These are phyloP conservation scores for Astraeus odoratus DNA, from an alignment of 768 basidiomycete genomes.

Conservation along the genomic window DNA sequence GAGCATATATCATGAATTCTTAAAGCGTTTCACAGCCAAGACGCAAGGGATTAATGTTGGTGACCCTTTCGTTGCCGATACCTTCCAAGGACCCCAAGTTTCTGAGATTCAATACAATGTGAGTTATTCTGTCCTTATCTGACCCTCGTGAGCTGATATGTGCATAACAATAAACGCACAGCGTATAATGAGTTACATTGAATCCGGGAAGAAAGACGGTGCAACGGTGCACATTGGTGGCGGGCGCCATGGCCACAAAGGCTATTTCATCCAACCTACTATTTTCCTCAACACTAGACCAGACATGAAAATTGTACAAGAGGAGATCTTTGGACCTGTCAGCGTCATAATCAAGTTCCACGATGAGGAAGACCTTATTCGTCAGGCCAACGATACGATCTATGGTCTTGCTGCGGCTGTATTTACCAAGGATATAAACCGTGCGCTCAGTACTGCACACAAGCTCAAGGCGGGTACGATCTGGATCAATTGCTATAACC, in stretches of 20 bases:
- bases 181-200: slow-evolving; percentile 75
- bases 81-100: slow-evolving; percentile 74
- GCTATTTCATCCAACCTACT: slow-evolving; percentile 72
- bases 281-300: slow-evolving; percentile 61
- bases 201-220: slow-evolving; percentile 65
- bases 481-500: slow-evolving; percentile 46
- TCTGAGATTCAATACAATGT: slow-evolving; percentile 71
- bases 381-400: slow-evolving; percentile 75
- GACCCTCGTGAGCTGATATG: neutral
- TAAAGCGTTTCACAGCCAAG: slow-evolving; percentile 49
- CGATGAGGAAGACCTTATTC: slow-evolving; percentile 56
- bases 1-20: slow-evolving; percentile 71
- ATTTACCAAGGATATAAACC: slow-evolving; percentile 73
- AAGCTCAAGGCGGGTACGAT: slow-evolving; percentile 74
- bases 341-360: slow-evolving; percentile 73
- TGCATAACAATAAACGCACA: too few species aligned
- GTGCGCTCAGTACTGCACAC: slow-evolving; percentile 68
- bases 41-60: slow-evolving; percentile 56
- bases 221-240: slow-evolving; percentile 65
- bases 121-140: slow-evolving; percentile 12
- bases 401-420: slow-evolving; percentile 89
- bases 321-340: slow-evolving; percentile 81
- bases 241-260: slow-evolving; percentile 46
- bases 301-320: slow-evolving; percentile 68
- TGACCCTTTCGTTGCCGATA: slow-evolving; percentile 55